Evolutionary conservation across 1,284 basidiomycete species (phyloP), one percentile per base, ranked within the genome.

Genomic region (Veloporphyrellus conicus): DNA sequence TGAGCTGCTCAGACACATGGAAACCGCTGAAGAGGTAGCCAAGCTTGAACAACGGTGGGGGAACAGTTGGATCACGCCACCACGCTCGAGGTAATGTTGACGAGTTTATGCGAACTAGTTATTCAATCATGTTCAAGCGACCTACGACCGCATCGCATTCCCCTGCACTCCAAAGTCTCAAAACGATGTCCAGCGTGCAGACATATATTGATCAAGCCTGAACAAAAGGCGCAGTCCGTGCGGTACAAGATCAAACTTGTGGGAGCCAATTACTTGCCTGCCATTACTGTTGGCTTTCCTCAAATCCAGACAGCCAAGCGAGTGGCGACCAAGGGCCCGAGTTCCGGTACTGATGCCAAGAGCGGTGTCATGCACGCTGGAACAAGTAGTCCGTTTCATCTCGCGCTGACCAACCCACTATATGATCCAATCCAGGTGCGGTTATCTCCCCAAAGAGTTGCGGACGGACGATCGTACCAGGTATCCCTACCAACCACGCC

Each of bases 171-270:
- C 0, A 98, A 98, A 68, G 81, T 89, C 42, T 93, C 93, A 3
- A 98, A 98, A 69, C 88, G 96, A 6, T 99, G 96, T 71, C 86
- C 92, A 6, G 79, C 78, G 3, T 99, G 96, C 66, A 84, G 90
- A 14, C 95, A 98, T 69, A 95, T 98, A 57, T 80, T 99, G 51
- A 95, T 98, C 70, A 96, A 97, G 63, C 96, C 96, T 1, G 96
- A 99, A 66, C 89, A 93, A 60, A 99, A 98, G 67, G 87, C 93
- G 0, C 88, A 91, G 58, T 91, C 90, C 6, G 87, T 90, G 28
- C 81, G 90, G 6, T 97, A 88, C 79, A 98, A 98, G 71, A 98
- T 99, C 71, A 97, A 96, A 67, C 84, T 97, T 39, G 89, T 95
- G 39, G 96, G 95, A 0, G 80, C 86, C 22, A 94, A 90, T 67